A percentile compares a stretch with the other conserved stretches of the same genome.
Conservation (phyloP, 805 yeast genomes). For the Blastobotrys robertii region DNA sequence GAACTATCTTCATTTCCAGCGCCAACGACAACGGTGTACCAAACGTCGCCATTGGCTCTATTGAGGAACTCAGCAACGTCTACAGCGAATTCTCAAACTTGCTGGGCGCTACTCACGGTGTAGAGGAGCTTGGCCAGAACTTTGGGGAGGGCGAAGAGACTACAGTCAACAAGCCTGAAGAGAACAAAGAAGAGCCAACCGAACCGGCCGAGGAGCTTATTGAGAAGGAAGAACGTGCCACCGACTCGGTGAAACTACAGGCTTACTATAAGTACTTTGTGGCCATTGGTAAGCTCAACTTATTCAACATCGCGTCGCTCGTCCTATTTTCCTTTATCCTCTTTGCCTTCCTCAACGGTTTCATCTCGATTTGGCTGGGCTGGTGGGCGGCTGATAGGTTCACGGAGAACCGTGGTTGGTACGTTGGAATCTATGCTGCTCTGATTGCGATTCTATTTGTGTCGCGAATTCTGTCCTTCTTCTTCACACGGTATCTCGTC, state of each 20-base stretch:
- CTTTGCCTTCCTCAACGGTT: no score
- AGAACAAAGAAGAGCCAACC: conserved; percentile 6
- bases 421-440: conserved; percentile 56
- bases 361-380: conserved; percentile 53
- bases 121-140: conserved; percentile 17
- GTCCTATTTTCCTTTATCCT: no score
- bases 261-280: conserved; percentile 40
- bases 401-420: conserved; percentile 40
- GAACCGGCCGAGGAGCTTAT: conserved; percentile 16
- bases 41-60: conserved; percentile 48
- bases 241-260: conserved; percentile 23
- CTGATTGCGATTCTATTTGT: conserved; percentile 45
- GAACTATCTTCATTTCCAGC: conserved; percentile 48
- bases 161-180: conserved; percentile 11
- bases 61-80: conserved; percentile 38
- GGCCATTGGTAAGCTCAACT: conserved; percentile 30
- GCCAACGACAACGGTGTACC: conserved; percentile 36
- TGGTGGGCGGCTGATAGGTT: conserved; percentile 66
- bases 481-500: conserved; percentile 31
- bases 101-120: conserved; percentile 26
- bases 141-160: conserved; percentile 17
- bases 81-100: conserved; percentile 43
- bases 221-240: conserved; percentile 24
- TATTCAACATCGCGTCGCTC: no score
- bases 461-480: conserved; percentile 37